These are phyloP conservation scores for Leccinum variabile DNA, from an alignment of 1,284 basidiomycete species.

Conservation along the genomic window DNA sequence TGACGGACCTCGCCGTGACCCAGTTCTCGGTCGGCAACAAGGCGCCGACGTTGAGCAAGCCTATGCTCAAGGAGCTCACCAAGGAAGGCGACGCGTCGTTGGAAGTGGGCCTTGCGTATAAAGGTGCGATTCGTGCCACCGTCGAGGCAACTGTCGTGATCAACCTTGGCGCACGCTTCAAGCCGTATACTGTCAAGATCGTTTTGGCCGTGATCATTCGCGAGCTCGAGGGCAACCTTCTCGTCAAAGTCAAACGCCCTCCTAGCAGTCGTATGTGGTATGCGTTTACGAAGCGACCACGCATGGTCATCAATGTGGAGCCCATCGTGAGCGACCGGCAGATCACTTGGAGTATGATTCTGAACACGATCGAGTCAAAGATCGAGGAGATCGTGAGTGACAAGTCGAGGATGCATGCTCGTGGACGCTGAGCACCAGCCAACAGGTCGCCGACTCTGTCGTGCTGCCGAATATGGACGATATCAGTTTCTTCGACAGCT, in stretches of 20 bases:
- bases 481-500: slow-evolving; percentile 91
- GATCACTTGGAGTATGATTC: slow-evolving; percentile 91
- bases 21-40: slow-evolving; percentile 88
- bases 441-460: slow-evolving; percentile 90
- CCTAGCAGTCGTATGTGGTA: slow-evolving; percentile 98
- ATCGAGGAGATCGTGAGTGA: slow-evolving; percentile 83
- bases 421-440: slow-evolving; percentile 5
- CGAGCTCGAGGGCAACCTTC: slow-evolving; percentile 90
- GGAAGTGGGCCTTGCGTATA: slow-evolving; percentile 82
- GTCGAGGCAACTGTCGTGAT: slow-evolving; percentile 88
- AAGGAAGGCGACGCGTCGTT: slow-evolving; percentile 89
- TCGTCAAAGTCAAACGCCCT: slow-evolving; percentile 56
- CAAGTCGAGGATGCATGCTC: not conserved
- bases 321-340: slow-evolving; percentile 92
- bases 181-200: too few species aligned
- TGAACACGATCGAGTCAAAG: slow-evolving; percentile 86
- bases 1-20: slow-evolving; percentile 83
- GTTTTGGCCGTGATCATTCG: slow-evolving; percentile 54
- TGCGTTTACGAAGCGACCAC: slow-evolving; percentile 91
- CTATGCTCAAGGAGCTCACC: slow-evolving; percentile 96
- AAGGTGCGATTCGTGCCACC: slow-evolving; percentile 79
- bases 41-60: slow-evolving; percentile 85
- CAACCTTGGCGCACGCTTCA: slow-evolving; percentile 43
- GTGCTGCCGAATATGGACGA: slow-evolving; percentile 99
- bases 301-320: slow-evolving; percentile 86